Evolutionary conservation across 2,329 filamentous ascomycete species (phyloP).

Genomic region (Emergomyces africanus): DNA sequence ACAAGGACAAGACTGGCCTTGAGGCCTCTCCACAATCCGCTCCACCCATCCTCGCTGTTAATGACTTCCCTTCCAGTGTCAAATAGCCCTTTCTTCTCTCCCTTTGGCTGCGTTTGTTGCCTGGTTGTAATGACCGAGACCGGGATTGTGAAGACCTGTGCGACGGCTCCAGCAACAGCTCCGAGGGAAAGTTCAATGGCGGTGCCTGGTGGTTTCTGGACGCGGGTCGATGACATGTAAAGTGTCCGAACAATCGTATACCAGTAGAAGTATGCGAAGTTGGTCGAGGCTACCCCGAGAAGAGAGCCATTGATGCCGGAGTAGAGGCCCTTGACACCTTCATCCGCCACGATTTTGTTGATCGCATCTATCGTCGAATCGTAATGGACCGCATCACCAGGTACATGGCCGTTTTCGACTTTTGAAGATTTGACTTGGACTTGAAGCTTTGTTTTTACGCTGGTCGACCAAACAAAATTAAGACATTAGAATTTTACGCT

Average conservation of each 20-base stretch:
- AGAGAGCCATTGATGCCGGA: slow-evolving; percentile 77
- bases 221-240: slow-evolving; percentile 51
- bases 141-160: slow-evolving; percentile 92
- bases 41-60: slow-evolving; percentile 76
- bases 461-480: slow-evolving; percentile 25
- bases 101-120: slow-evolving; percentile 82
- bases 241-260: slow-evolving; percentile 77
- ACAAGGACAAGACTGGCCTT: slow-evolving; percentile 94
- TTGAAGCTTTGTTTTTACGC: slow-evolving; percentile 91
- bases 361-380: slow-evolving; percentile 80
- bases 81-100: slow-evolving; percentile 71
- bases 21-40: slow-evolving; percentile 83
- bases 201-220: slow-evolving; percentile 57
- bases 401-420: slow-evolving; percentile 30
- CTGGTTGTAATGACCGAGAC: slow-evolving; percentile 91
- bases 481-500: slow-evolving; percentile 1
- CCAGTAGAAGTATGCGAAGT: slow-evolving; percentile 99
- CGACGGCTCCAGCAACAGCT: slow-evolving; percentile 75
- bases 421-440: slow-evolving; percentile 67
- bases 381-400: slow-evolving; percentile 52
- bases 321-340: slow-evolving; percentile 75
- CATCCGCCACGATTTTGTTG: slow-evolving; percentile 64
- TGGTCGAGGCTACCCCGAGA: slow-evolving; percentile 87
- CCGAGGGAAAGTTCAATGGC: slow-evolving; percentile 72
- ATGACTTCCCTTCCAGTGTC: slow-evolving; percentile 84